Evolutionary conservation across 2,329 filamentous ascomycete genomes (phyloP).

Genomic region (Penicillium sp.): DNA sequence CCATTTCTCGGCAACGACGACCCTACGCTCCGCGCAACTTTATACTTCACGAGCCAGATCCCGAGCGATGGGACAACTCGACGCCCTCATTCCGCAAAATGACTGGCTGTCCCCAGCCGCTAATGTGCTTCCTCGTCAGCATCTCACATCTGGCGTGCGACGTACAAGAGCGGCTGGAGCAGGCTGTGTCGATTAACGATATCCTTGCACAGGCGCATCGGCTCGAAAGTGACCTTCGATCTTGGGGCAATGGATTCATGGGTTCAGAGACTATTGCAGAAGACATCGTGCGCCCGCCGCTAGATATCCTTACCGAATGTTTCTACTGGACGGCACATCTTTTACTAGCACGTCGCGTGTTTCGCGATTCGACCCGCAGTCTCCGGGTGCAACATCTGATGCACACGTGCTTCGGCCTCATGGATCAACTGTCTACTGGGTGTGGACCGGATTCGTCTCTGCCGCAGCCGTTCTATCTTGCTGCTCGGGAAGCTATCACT

Average conservation of each 20-base stretch:
- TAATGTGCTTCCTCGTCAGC: conserved; percentile 22
- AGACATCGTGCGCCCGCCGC: conserved; percentile 4
- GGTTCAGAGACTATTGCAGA: not conserved
- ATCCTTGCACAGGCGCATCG: conserved; percentile 14
- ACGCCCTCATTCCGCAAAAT: conserved; percentile 26
- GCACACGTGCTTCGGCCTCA: conserved; percentile 21
- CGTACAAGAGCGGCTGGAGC: conserved; percentile 9
- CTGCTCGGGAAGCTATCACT: conserved; percentile 20
- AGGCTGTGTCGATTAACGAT: not conserved
- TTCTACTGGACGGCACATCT: conserved; percentile 26
- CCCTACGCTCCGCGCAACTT: conserved; percentile 19
- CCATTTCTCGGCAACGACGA: conserved; percentile 22
- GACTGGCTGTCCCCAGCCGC: conserved; percentile 24
- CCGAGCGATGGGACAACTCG: conserved; percentile 16
- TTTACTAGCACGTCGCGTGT: conserved; percentile 22
- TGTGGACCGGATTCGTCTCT: conserved; percentile 24
- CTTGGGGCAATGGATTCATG: conserved; percentile 15
- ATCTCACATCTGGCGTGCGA: conserved; percentile 24
- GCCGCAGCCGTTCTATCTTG: conserved; percentile 23
- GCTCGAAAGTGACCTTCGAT: conserved; percentile 21
- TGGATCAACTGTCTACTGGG: conserved; percentile 22
- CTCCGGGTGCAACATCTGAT: conserved; percentile 21
- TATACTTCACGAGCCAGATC: conserved; percentile 17
- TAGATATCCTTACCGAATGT: conserved; percentile 26
- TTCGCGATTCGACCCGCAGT: conserved; percentile 19